Conservation (phyloP, 371 early-diverging fungal species). For the Chytridium lagenaria region DNA sequence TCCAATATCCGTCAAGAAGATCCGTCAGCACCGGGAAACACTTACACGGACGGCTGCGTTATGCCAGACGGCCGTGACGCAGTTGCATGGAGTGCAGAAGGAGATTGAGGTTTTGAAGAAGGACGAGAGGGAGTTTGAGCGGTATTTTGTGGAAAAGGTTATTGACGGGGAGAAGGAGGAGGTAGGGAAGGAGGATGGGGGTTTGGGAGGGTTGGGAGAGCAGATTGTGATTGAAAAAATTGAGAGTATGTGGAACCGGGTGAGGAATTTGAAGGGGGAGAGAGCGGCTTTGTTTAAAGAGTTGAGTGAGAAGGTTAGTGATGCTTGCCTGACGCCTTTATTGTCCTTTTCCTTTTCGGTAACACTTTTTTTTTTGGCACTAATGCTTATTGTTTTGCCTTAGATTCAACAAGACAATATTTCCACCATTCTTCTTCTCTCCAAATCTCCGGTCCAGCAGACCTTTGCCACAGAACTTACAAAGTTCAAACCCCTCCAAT, state of each 20-base stretch:
- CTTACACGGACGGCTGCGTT: constrained; percentile 78
- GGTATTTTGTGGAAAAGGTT: constrained; percentile 64
- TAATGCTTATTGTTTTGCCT: background rate
- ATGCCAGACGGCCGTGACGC: constrained; percentile 69
- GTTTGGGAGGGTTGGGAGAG: constrained; percentile 64
- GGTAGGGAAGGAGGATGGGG: constrained; percentile 33
- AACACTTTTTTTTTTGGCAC: background rate
- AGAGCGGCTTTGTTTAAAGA: constrained; percentile 79
- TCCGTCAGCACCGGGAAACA: constrained; percentile 76
- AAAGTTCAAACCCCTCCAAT: constrained; percentile 83
- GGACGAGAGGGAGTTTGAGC: constrained; percentile 63
- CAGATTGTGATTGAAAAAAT: constrained; percentile 76
- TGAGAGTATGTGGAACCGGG: constrained; percentile 53
- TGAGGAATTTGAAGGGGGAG: constrained; percentile 70
- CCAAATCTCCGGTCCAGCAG: constrained; percentile 82
- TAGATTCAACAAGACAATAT: constrained; percentile 89
- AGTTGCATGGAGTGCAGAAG: constrained; percentile 61
- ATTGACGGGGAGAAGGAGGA: constrained; percentile 55
- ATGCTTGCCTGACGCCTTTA: too few species aligned
- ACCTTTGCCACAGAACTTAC: constrained; percentile 87
- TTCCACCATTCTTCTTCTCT: constrained; percentile 77
- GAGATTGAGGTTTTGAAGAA: constrained; percentile 64
- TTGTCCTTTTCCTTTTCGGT: background rate
- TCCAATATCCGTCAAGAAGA: constrained; percentile 76
- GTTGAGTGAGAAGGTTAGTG: constrained; percentile 83